A percentile compares a stretch with the other conserved stretches of the same genome.
Evolutionary conservation across 2,329 filamentous ascomycete genomes (phyloP).

Genomic region (Pseudogymnoascus sp.): DNA sequence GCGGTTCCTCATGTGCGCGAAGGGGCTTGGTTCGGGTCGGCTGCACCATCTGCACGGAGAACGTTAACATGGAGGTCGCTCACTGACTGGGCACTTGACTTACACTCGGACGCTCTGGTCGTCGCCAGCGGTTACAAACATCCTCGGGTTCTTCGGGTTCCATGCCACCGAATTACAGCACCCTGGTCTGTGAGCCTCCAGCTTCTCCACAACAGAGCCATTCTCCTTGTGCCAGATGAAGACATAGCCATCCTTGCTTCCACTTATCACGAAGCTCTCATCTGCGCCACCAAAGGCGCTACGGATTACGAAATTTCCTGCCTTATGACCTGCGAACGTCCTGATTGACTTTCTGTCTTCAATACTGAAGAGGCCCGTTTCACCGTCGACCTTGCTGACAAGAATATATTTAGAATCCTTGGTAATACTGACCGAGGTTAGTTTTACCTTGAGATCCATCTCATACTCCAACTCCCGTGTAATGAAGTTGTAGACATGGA

Average conservation of each 20-base stretch:
- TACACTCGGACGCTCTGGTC: slow-evolving; percentile 81
- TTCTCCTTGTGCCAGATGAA: slow-evolving; percentile 89
- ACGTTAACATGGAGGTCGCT: neutral
- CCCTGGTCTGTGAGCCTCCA: slow-evolving; percentile 67
- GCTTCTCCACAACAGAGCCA: slow-evolving; percentile 64
- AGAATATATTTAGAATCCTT: slow-evolving; percentile 74
- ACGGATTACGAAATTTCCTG: slow-evolving; percentile 72
- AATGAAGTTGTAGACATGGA: slow-evolving; percentile 77
- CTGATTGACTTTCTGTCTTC: slow-evolving; percentile 64
- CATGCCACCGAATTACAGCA: slow-evolving; percentile 83
- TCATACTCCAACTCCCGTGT: slow-evolving; percentile 70
- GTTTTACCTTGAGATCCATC: slow-evolving; percentile 58
- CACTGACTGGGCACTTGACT: slow-evolving; percentile 31
- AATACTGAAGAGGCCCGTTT: slow-evolving; percentile 73
- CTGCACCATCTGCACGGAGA: neutral
- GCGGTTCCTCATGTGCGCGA: neutral
- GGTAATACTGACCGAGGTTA: slow-evolving; percentile 76
- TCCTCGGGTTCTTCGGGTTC: slow-evolving; percentile 74
- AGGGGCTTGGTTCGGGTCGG: neutral
- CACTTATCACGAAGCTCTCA: slow-evolving; percentile 85
- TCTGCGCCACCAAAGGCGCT: slow-evolving; percentile 81
- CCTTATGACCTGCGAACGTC: slow-evolving; percentile 67
- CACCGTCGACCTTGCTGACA: slow-evolving; percentile 70
- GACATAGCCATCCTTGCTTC: slow-evolving; percentile 73
- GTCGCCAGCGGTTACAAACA: slow-evolving; percentile 89